Evolutionary conservation across 2,329 filamentous ascomycete genomes (phyloP).

Genomic region (Ceratocystis harringtonii): DNA sequence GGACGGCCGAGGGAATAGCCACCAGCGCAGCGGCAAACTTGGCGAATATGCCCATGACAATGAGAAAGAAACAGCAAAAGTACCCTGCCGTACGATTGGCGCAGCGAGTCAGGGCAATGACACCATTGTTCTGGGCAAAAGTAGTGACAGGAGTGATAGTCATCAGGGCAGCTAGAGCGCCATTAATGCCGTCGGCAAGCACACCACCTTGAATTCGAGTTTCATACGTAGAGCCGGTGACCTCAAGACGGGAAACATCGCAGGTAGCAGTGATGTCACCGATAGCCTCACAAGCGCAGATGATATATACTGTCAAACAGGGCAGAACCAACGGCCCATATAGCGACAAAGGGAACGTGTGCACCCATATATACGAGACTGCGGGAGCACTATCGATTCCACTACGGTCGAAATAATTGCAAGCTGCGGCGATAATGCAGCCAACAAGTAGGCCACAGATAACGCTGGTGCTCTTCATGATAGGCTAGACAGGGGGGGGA

Average conservation of each 20-base stretch:
- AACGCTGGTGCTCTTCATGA: conserved; percentile 71
- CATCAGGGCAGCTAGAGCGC: conserved; percentile 58
- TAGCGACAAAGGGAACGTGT: conserved; percentile 57
- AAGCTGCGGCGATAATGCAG: conserved; percentile 64
- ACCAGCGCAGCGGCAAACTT: conserved; percentile 72
- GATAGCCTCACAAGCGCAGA: conserved; percentile 65
- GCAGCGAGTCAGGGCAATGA: conserved; percentile 67
- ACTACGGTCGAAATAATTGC: conserved; percentile 62
- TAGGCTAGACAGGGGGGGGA: conserved; percentile 31
- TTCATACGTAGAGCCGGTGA: conserved; percentile 57
- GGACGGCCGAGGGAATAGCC: conserved; percentile 52
- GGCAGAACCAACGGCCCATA: conserved; percentile 63
- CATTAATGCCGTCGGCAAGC: conserved; percentile 62
- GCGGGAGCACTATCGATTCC: conserved; percentile 56
- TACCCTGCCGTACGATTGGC: conserved; percentile 71
- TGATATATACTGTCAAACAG: conserved; percentile 52
- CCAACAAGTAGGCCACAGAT: conserved; percentile 59
- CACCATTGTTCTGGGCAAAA: conserved; percentile 74
- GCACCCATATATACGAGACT: conserved; percentile 63
- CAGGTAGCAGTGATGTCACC: conserved; percentile 70
- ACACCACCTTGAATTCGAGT: conserved; percentile 66
- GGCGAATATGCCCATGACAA: conserved; percentile 68
- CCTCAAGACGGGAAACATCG: conserved; percentile 62
- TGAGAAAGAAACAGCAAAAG: conserved; percentile 58
- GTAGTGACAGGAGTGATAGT: conserved; percentile 69